Conservation (phyloP, 2,329 filamentous ascomycete species). For the Sclerotinia subarctica region DNA sequence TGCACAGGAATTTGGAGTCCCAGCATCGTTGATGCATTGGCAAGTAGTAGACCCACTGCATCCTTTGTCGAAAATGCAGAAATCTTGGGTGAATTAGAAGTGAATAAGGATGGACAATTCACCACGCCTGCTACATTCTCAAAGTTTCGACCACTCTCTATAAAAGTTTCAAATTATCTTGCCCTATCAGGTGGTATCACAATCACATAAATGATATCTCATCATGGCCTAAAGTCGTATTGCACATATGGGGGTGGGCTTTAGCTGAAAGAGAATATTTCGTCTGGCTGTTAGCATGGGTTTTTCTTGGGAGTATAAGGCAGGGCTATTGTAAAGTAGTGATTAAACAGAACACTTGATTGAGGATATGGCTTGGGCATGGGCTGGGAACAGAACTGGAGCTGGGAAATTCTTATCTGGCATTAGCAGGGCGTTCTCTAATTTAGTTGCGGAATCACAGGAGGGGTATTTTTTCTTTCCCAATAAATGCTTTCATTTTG, state of each 20-base stretch:
- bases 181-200: slow-evolving; percentile 32
- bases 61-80: slow-evolving; percentile 62
- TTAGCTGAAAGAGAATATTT: neutral
- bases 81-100: slow-evolving; percentile 57
- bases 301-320: slow-evolving; percentile 16
- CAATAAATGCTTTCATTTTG: neutral
- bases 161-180: slow-evolving; percentile 35
- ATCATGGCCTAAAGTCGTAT: slow-evolving; percentile 3
- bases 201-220: slow-evolving; percentile 25
- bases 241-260: slow-evolving; percentile 7
- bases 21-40: slow-evolving; percentile 59
- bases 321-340: slow-evolving; percentile 19
- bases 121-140: slow-evolving; percentile 30
- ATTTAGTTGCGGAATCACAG: neutral
- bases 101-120: slow-evolving; percentile 54
- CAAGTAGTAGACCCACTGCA: slow-evolving; percentile 54
- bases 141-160: slow-evolving; percentile 33
- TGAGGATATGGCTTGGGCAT: slow-evolving; percentile 12
- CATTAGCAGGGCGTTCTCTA: slow-evolving; percentile 14
- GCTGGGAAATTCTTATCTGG: neutral
- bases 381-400: slow-evolving; percentile 9
- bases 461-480: neutral
- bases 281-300: neutral
- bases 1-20: slow-evolving; percentile 73
- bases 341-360: slow-evolving; percentile 1